These are phyloP conservation scores for Saccharomyces eubayanus DNA, from an alignment of 805 yeast species.

Conservation along the genomic window DNA sequence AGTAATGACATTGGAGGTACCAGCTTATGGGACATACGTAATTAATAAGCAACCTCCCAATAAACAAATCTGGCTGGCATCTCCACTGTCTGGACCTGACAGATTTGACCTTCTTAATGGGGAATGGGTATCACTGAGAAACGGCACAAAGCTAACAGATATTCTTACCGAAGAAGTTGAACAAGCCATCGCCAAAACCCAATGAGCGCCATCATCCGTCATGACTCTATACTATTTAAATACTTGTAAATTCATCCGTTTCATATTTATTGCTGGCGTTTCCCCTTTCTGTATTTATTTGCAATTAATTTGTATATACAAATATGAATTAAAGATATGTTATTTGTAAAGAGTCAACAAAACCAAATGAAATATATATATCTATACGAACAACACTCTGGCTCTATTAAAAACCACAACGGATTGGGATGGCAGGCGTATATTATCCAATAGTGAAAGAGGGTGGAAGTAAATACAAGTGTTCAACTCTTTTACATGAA, in stretches of 20 bases:
- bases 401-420: not conserved
- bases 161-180: slow-evolving; percentile 45
- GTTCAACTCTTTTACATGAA: slow-evolving; percentile 13
- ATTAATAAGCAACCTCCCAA: slow-evolving; percentile 97
- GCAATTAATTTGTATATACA: not conserved
- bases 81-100: slow-evolving; percentile 92
- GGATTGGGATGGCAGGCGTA: not conserved
- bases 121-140: slow-evolving; percentile 75
- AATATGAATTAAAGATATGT: not conserved
- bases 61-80: slow-evolving; percentile 90
- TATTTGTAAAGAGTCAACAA: too few species aligned
- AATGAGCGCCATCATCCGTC: not conserved
- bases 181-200: slow-evolving; percentile 20
- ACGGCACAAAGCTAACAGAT: slow-evolving; percentile 40
- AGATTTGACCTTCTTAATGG: slow-evolving; percentile 66
- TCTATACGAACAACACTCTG: not conserved
- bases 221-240: not conserved
- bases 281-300: not conserved
- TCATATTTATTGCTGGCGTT: not conserved
- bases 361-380: not conserved
- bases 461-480: not conserved
- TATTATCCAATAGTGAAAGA: not conserved
- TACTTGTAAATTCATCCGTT: not conserved
- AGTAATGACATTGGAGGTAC: slow-evolving; percentile 65
- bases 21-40: slow-evolving; percentile 76